phyloP scores from a whole-genome alignment of 169 alveolate genomes.

The Plasmodium blacklocki region DNA sequence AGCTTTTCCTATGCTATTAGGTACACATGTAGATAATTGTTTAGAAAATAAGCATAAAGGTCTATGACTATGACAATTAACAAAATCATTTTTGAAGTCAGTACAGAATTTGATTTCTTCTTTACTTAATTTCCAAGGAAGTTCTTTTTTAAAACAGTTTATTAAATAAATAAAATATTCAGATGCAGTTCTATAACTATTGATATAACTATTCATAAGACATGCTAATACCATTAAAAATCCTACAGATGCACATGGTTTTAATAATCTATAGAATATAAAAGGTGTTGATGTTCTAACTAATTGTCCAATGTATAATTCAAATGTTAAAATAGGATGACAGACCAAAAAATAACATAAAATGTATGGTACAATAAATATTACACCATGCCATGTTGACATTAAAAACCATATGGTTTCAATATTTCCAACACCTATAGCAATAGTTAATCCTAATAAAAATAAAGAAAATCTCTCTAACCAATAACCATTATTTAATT shows the following conservation, averaged over 20 bases:
- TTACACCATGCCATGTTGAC: conserved; percentile 83
- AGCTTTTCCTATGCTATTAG: conserved; percentile 72
- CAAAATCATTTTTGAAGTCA: conserved; percentile 9
- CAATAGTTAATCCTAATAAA: conserved; percentile 82
- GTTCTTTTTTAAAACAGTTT: conserved; percentile 74
- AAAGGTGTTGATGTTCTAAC: conserved; percentile 79
- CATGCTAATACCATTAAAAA: conserved; percentile 81
- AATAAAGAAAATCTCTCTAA: conserved; percentile 80
- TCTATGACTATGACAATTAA: conserved; percentile 49
- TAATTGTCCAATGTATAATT: conserved; percentile 81
- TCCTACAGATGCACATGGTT: conserved; percentile 83
- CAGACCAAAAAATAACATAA: conserved; percentile 80
- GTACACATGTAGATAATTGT: conserved; percentile 53
- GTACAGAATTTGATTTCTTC: conserved; percentile 76
- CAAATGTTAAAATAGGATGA: conserved; percentile 84
- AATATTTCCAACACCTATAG: conserved; percentile 85
- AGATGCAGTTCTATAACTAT: conserved; percentile 73
- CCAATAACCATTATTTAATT: conserved; percentile 83
- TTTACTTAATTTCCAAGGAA: conserved; percentile 81
- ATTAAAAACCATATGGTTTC: conserved; percentile 83
- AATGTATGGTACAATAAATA: conserved; percentile 80
- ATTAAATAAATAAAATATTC: conserved; percentile 81
- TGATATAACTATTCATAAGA: conserved; percentile 77
- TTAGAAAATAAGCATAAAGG: conserved; percentile 80
- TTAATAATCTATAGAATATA: conserved; percentile 78